phyloP scores from a whole-genome alignment of 306 rosid species.

The Clitoria ternatea region DNA sequence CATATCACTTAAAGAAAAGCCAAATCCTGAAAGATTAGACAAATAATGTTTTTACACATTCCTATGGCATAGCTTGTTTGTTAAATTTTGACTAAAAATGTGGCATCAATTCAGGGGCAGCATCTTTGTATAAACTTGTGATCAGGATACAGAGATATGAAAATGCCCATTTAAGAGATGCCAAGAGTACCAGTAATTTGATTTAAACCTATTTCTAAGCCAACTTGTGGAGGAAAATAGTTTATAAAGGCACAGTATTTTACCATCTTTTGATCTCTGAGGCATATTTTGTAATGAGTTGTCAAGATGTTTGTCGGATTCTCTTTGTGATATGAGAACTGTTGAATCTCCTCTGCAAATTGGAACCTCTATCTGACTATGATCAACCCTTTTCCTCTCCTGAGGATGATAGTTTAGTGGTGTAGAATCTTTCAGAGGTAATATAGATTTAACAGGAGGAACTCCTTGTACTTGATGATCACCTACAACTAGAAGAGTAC shows the following conservation, averaged over 20 bases:
- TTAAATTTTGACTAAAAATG: not conserved
- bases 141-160: constrained; percentile 5
- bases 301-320: constrained; percentile 40
- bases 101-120: constrained; percentile 1
- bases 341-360: constrained; percentile 42
- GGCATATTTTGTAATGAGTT: constrained; percentile 46
- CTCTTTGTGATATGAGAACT: constrained; percentile 31
- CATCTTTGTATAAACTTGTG: not conserved
- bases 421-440: constrained; percentile 43
- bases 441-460: constrained; percentile 33
- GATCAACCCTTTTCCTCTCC: constrained; percentile 34
- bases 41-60: not conserved
- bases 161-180: too few species aligned
- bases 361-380: constrained; percentile 37
- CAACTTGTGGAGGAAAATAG: not conserved
- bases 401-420: constrained; percentile 25
- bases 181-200: not conserved
- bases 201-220: not conserved
- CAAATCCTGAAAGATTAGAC: not conserved
- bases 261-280: constrained; percentile 49
- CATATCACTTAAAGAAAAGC: not conserved
- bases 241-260: constrained; percentile 30
- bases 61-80: not conserved
- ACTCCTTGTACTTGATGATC: constrained; percentile 42
- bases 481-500: constrained; percentile 31